Evolutionary conservation across 495 filamentous ascomycete species (phyloP).

Genomic region (Acidomyces sp.): DNA sequence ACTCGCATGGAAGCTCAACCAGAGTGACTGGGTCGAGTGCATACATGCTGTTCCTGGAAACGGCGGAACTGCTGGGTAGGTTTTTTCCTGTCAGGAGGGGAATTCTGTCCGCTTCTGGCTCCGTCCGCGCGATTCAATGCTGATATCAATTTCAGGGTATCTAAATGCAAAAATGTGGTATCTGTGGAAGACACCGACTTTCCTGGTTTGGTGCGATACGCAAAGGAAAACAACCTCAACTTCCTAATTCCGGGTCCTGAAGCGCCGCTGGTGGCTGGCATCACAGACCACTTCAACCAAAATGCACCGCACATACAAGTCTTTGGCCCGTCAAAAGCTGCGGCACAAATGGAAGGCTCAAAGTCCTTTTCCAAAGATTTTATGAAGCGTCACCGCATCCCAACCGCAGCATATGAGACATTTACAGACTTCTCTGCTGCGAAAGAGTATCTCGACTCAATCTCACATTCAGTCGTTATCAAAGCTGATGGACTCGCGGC

Average conservation of each 20-base stretch:
- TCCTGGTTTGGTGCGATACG: constrained; percentile 59
- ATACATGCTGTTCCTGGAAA: constrained; percentile 70
- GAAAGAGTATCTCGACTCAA: constrained; percentile 55
- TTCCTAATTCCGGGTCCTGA: constrained; percentile 86
- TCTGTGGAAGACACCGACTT: constrained; percentile 60
- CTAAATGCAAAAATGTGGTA: constrained; percentile 60
- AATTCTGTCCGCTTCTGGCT: not conserved
- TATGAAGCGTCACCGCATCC: constrained; percentile 82
- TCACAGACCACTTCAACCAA: constrained; percentile 60
- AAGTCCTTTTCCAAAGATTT: constrained; percentile 98
- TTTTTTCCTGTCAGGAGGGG: constrained; percentile 14
- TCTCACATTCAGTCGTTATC: constrained; percentile 70
- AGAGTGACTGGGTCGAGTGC: constrained; percentile 54
- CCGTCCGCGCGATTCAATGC: too few species aligned
- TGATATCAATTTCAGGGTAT: constrained; percentile 27
- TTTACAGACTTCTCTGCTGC: constrained; percentile 74
- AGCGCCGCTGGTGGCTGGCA: constrained; percentile 83
- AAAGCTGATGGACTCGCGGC: constrained; percentile 80
- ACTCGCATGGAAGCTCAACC: constrained; percentile 82
- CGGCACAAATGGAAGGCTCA: constrained; percentile 85
- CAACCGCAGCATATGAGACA: constrained; percentile 80
- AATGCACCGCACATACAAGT: constrained; percentile 50
- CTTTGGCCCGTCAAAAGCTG: constrained; percentile 77
- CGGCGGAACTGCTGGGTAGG: constrained; percentile 60
- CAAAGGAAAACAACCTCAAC: constrained; percentile 59